These are phyloP conservation scores for Agrocybe pediades DNA, from an alignment of 768 basidiomycete species.

Conservation along the genomic window DNA sequence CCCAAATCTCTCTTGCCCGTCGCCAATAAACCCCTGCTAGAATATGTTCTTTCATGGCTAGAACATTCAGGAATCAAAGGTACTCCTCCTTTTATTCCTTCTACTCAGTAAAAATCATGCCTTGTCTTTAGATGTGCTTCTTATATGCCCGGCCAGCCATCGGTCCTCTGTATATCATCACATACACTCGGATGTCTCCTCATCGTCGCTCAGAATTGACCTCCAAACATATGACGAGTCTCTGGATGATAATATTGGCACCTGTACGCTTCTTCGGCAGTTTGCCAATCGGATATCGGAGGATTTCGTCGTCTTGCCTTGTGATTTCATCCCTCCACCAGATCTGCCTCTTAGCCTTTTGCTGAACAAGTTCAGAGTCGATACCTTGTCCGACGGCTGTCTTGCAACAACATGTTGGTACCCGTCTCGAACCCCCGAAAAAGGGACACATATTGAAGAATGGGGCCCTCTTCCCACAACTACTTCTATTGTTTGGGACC, in stretches of 20 bases:
- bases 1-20: conserved; percentile 89
- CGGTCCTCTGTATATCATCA: conserved; percentile 79
- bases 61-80: conserved; percentile 87
- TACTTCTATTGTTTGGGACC: conserved; percentile 69
- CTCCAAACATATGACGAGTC: conserved; percentile 82
- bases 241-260: conserved; percentile 64
- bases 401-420: conserved; percentile 74
- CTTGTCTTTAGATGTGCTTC: conserved; percentile 70
- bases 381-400: conserved; percentile 61
- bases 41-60: conserved; percentile 83
- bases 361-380: conserved; percentile 81
- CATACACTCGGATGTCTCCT: conserved; percentile 75
- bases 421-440: conserved; percentile 49
- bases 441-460: conserved; percentile 59
- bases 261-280: conserved; percentile 74
- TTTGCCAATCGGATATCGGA: conserved; percentile 75
- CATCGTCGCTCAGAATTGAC: conserved; percentile 71
- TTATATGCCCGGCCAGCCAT: conserved; percentile 83
- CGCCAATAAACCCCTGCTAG: conserved; percentile 85
- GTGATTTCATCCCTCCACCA: conserved; percentile 85
- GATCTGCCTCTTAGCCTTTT: conserved; percentile 68
- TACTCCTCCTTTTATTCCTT: conserved; percentile 27
- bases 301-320: conserved; percentile 89
- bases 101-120: conserved; percentile 9
- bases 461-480: conserved; percentile 55